Conservation (phyloP, 768 basidiomycete species). For the Cyclocybe aegerita region DNA sequence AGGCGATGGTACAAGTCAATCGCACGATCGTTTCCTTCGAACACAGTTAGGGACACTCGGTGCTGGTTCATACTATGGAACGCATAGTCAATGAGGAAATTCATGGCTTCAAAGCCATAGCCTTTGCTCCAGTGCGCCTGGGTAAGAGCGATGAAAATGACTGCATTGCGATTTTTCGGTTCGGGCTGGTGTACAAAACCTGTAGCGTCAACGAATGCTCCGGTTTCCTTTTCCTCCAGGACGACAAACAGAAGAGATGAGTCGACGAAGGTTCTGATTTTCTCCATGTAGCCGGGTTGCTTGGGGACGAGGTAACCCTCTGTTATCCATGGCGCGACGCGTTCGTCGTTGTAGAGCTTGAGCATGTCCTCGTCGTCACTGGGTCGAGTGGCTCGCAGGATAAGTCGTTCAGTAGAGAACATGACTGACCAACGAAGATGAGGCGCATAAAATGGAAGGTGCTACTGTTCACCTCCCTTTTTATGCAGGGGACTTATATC, state of each 20-base stretch:
- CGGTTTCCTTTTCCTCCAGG: slow-evolving; percentile 8
- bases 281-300: slow-evolving; percentile 12
- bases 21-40: slow-evolving; percentile 18
- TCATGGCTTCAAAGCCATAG: slow-evolving; percentile 14
- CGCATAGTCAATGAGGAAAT: slow-evolving; percentile 15
- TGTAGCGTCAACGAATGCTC: slow-evolving; percentile 11
- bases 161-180: slow-evolving; percentile 14
- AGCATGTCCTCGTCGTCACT: slow-evolving; percentile 13
- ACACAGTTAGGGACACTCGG: slow-evolving; percentile 17
- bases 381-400: slow-evolving; percentile 12
- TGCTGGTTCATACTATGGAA: slow-evolving; percentile 15
- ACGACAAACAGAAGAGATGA: slow-evolving; percentile 13
- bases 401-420: slow-evolving; percentile 18
- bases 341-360: slow-evolving; percentile 13
- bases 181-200: slow-evolving; percentile 8
- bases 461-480: no score
- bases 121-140: slow-evolving; percentile 11
- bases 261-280: slow-evolving; percentile 7
- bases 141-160: slow-evolving; percentile 13
- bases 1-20: slow-evolving; percentile 12
- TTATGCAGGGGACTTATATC: no score
- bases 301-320: slow-evolving; percentile 15
- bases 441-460: no score
- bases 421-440: slow-evolving; percentile 1
- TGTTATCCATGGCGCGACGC: slow-evolving; percentile 13